Base-by-base conservation (phyloP, 768 basidiomycete species). In the Termitomyces sp. region DNA sequence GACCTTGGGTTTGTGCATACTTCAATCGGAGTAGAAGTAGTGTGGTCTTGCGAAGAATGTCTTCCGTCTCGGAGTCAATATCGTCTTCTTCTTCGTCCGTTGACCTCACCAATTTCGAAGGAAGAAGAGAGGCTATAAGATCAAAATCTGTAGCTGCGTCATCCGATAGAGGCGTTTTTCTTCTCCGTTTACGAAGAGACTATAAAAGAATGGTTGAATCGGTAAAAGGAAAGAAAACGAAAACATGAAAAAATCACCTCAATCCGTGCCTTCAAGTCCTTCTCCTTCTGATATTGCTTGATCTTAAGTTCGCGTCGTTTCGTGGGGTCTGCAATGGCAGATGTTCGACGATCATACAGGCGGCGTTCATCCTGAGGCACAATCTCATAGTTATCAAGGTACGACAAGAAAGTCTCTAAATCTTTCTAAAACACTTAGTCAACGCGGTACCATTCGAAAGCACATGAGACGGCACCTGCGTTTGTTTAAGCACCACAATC, bases 301-400 rank as follows among this genome's bases (percentile, higher is more conserved):
- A 99, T 97, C 76, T 97, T 99, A 35, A 87, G 70, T 62, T 96
- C 94, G 63, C 97, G 75, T 56, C 88, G 79, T 66, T 80, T 83
- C 1, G 83, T 80, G 20, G 87, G 81, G 69, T 98, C 89, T 10
- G 65, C 70, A 50, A 86, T 70, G n/a, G 74, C 64, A 9, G 76
- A 75, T 10, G 79, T 62, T 53, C 76, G 78, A 48, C 77, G 77
- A 45, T 71, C 74, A 62, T 86, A 81, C 11, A 92, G 66, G 13
- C 69, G 71, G 47, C 80, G 79, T 63, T 92, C 87, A 2, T 77
- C 75, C 33, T 80, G 76, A 0, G 86, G 78, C 9, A 92, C 72
- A 47, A 94, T 76, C 35, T 81, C 79, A 65, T 92, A 94, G 38
- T 75, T 76, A 46, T 88, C 85, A 53, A 91, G 66, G 60, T 74